A percentile compares a stretch with the other conserved stretches of the same genome.
Evolutionary conservation across 306 rosid species (phyloP).

Genomic region (Vicia faba): DNA sequence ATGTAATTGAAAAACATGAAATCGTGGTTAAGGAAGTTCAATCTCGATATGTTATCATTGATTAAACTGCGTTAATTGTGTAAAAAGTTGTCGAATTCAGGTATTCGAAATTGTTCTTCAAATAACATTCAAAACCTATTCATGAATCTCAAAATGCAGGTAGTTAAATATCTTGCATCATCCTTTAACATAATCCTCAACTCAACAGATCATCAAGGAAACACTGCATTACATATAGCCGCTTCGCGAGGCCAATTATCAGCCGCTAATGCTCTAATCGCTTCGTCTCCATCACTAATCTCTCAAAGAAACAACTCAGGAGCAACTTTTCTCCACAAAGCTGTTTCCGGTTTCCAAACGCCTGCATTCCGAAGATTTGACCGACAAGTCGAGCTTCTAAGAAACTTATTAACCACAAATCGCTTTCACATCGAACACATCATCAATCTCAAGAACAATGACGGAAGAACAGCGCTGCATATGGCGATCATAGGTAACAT

Average conservation of each 20-base stretch:
- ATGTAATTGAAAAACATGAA: too few species aligned
- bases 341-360: constrained; percentile 82
- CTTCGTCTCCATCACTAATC: constrained; percentile 60
- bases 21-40: too few species aligned
- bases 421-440: constrained; percentile 54
- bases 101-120: too few species aligned
- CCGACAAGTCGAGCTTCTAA: constrained; percentile 80
- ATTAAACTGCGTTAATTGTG: too few species aligned
- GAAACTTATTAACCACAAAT: constrained; percentile 56
- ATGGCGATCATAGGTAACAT: constrained; percentile 82
- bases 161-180: constrained; percentile 60
- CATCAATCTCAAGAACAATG: constrained; percentile 68
- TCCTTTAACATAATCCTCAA: constrained; percentile 61
- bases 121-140: neutral
- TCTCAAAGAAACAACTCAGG: constrained; percentile 60
- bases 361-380: constrained; percentile 76
- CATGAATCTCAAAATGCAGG: constrained; percentile 55
- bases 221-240: constrained; percentile 89
- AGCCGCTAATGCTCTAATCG: constrained; percentile 72
- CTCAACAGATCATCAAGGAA: constrained; percentile 77
- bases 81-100: too few species aligned
- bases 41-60: too few species aligned
- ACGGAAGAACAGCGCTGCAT: constrained; percentile 85
- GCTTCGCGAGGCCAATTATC: constrained; percentile 83
- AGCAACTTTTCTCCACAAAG: constrained; percentile 90